Evolutionary conservation across 352 stramenopile species (phyloP).

Genomic region (Pythium aquatile): DNA sequence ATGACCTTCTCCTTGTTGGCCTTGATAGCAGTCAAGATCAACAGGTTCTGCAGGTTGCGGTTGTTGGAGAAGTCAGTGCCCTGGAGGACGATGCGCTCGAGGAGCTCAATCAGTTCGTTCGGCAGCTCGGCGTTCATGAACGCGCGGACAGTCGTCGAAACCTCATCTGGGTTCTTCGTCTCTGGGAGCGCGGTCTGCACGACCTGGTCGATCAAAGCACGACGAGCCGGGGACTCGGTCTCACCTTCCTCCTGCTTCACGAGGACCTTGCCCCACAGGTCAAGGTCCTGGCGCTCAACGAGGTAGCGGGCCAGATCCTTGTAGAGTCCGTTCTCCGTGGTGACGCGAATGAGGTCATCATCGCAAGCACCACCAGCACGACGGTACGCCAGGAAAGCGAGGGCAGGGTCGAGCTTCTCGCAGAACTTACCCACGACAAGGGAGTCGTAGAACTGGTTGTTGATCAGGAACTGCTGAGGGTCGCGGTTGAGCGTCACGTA

Average conservation of each 20-base stretch:
- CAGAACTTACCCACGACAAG: constrained; percentile 99
- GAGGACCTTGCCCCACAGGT: constrained; percentile 98
- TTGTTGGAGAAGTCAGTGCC: constrained; percentile 99
- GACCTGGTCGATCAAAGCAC: constrained; percentile 98
- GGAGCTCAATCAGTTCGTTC: constrained; percentile 98
- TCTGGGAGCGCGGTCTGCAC: constrained; percentile 99
- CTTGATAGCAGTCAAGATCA: constrained; percentile 99
- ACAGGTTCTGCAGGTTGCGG: constrained; percentile 99
- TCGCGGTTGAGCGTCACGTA: constrained; percentile 99
- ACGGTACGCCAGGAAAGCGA: constrained; percentile 99
- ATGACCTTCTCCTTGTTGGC: constrained; percentile 98
- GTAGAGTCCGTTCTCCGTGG: constrained; percentile 98
- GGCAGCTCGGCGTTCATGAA: constrained; percentile 99
- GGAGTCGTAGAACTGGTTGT: constrained; percentile 99
- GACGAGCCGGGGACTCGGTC: constrained; percentile 88
- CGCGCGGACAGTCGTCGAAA: constrained; percentile 99
- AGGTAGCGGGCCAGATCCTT: constrained; percentile 99
- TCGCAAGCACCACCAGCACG: constrained; percentile 98
- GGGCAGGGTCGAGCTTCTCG: constrained; percentile 98
- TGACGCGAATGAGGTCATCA: constrained; percentile 99
- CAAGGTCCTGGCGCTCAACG: constrained; percentile 98
- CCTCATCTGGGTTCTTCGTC: constrained; percentile 98
- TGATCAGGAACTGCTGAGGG: constrained; percentile 98
- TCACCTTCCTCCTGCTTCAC: constrained; percentile 92
- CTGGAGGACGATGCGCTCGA: constrained; percentile 99